Evolutionary conservation across 2,329 filamentous ascomycete genomes (phyloP).

Genomic region (Zasmidium angulare): DNA sequence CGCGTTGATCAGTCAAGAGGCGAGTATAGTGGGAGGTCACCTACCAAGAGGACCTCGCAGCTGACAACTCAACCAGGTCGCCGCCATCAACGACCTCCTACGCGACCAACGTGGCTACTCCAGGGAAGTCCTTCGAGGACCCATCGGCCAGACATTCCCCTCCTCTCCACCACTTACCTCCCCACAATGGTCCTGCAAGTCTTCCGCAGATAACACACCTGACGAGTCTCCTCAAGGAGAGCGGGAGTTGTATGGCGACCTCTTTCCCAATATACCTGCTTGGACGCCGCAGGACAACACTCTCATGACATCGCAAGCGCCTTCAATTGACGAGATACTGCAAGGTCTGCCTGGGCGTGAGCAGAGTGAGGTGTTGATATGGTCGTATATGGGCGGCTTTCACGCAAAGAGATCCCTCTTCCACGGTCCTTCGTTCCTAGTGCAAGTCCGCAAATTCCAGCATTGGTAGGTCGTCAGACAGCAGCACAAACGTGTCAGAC

Average conservation of each 20-base stretch:
- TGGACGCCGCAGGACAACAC: constrained; percentile 22
- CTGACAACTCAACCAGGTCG: constrained; percentile 10
- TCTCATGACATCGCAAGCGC: constrained; percentile 14
- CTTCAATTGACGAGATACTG: constrained; percentile 20
- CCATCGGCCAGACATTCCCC: constrained; percentile 19
- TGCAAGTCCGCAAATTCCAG: constrained; percentile 21
- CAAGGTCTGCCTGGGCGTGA: constrained; percentile 18
- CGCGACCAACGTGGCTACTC: constrained; percentile 14
- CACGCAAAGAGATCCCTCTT: constrained; percentile 22
- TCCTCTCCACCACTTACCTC: constrained; percentile 18
- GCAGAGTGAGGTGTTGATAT: constrained; percentile 23
- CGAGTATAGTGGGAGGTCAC: not conserved
- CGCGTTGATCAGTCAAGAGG: constrained; percentile 22
- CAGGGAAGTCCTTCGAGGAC: constrained; percentile 10
- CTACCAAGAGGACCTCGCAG: not conserved
- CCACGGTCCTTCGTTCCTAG: constrained; percentile 18
- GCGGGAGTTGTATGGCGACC: constrained; percentile 20
- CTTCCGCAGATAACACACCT: constrained; percentile 9
- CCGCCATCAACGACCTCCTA: constrained; percentile 23
- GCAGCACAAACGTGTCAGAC: too few relatives aligned
- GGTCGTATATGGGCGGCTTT: constrained; percentile 24
- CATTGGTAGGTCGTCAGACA: constrained; percentile 13
- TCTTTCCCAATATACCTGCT: constrained; percentile 22
- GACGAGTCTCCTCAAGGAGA: constrained; percentile 13
- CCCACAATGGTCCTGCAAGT: constrained; percentile 9